A percentile compares a stretch with the other conserved stretches of the same genome.
These are phyloP conservation scores for Tilletia walkeri DNA, from an alignment of 1,284 basidiomycete genomes.

Conservation along the genomic window DNA sequence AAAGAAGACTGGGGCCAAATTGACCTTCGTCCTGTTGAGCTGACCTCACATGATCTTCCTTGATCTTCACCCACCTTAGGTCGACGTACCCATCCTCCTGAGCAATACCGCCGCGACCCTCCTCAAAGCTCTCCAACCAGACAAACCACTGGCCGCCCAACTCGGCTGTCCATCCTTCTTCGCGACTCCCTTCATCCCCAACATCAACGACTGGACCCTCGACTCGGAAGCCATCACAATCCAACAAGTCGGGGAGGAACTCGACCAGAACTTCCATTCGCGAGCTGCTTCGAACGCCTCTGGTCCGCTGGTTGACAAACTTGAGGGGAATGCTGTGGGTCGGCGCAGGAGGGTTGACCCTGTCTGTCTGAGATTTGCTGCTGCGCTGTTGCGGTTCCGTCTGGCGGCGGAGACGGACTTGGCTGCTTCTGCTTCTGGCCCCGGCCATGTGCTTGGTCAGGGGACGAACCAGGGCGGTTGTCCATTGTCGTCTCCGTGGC, in stretches of 20 bases:
- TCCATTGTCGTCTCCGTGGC: neutral
- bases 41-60: no score
- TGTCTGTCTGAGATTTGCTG: neutral
- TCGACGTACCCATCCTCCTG: slow-evolving; percentile 10
- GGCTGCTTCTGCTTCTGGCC: neutral
- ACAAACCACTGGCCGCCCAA: neutral
- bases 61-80: neutral
- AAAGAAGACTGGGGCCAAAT: no score
- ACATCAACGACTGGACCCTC: slow-evolving; percentile 5
- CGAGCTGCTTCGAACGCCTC: neutral
- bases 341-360: no score
- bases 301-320: no score
- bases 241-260: neutral
- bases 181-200: slow-evolving; percentile 7
- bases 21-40: no score
- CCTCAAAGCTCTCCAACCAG: neutral
- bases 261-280: neutral
- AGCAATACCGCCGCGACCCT: neutral
- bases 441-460: neutral
- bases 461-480: neutral
- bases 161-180: slow-evolving; percentile 13
- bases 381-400: neutral
- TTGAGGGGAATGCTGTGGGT: no score
- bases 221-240: slow-evolving; percentile 4
- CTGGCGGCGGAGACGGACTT: neutral